A percentile compares a stretch with the other conserved stretches of the same genome.
These are phyloP conservation scores for Gentiana straminea DNA, from an alignment of 257 asterid genomes.

Conservation along the genomic window DNA sequence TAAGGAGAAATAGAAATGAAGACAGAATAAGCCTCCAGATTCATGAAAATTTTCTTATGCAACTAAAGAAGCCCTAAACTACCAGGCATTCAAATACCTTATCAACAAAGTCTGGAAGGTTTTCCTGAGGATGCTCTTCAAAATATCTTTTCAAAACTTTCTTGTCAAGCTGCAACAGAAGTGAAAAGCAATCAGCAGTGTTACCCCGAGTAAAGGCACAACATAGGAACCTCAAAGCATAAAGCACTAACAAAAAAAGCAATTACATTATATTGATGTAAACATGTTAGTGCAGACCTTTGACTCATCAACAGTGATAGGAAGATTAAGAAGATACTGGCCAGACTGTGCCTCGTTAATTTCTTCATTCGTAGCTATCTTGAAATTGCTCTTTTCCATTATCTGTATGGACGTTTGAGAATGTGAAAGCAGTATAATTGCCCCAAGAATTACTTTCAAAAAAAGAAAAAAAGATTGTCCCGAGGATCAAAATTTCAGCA, in stretches of 20 bases:
- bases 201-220: constrained; percentile 3
- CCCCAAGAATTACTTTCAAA: not conserved
- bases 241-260: not conserved
- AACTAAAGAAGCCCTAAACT: constrained; percentile 1
- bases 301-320: constrained; percentile 82
- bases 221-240: not conserved
- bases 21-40: too few relatives aligned
- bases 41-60: not conserved
- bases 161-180: constrained; percentile 68
- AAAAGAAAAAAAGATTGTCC: not conserved
- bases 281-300: constrained; percentile 39
- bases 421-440: constrained; percentile 2
- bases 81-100: constrained; percentile 40
- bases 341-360: constrained; percentile 85
- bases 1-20: too few relatives aligned
- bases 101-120: constrained; percentile 87
- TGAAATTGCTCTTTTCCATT: constrained; percentile 90
- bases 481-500: too few relatives aligned
- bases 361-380: constrained; percentile 79
- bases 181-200: constrained; percentile 8
- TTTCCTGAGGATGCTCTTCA: constrained; percentile 55
- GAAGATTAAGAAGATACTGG: constrained; percentile 93
- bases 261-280: not conserved
- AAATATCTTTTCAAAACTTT: constrained; percentile 68
- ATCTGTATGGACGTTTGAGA: constrained; percentile 32